These are phyloP conservation scores for Candida methanosorbosa DNA, from an alignment of 805 yeast species.

Conservation along the genomic window DNA sequence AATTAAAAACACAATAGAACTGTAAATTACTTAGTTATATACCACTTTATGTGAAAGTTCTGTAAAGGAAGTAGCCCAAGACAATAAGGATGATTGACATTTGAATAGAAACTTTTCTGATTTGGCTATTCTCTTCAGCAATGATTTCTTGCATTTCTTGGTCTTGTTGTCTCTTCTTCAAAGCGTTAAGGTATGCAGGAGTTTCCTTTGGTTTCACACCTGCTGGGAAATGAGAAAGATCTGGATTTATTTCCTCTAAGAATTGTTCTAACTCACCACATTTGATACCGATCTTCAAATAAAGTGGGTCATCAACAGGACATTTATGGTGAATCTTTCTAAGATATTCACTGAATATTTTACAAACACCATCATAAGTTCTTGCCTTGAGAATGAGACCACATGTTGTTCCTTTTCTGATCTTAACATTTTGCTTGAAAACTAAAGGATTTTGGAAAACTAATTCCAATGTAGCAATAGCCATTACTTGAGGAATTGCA, in stretches of 20 bases:
- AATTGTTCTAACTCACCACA: constrained; percentile 88
- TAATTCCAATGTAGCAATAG: constrained; percentile 85
- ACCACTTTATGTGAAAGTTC: background rate
- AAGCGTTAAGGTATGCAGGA: constrained; percentile 37
- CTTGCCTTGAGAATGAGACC: constrained; percentile 64
- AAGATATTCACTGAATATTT: constrained; percentile 67
- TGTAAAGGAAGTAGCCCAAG: background rate
- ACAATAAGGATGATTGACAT: background rate
- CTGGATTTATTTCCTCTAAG: constrained; percentile 70
- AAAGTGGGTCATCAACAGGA: constrained; percentile 77
- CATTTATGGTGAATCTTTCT: constrained; percentile 73
- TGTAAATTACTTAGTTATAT: too few species aligned
- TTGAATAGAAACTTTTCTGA: background rate
- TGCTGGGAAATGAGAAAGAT: constrained; percentile 40
- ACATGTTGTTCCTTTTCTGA: constrained; percentile 84
- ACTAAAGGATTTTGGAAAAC: constrained; percentile 76
- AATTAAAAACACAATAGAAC: too few species aligned
- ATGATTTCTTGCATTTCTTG: constrained; percentile 1
- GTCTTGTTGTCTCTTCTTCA: constrained; percentile 32
- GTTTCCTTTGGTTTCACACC: constrained; percentile 42
- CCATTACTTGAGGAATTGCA: constrained; percentile 99
- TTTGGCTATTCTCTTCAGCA: background rate
- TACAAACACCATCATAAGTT: constrained; percentile 65
- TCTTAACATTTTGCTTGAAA: constrained; percentile 67
- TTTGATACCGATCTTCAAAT: constrained; percentile 70